Conservation (phyloP, 208 protist genomes). For the Wallacemonas collosoma region DNA sequence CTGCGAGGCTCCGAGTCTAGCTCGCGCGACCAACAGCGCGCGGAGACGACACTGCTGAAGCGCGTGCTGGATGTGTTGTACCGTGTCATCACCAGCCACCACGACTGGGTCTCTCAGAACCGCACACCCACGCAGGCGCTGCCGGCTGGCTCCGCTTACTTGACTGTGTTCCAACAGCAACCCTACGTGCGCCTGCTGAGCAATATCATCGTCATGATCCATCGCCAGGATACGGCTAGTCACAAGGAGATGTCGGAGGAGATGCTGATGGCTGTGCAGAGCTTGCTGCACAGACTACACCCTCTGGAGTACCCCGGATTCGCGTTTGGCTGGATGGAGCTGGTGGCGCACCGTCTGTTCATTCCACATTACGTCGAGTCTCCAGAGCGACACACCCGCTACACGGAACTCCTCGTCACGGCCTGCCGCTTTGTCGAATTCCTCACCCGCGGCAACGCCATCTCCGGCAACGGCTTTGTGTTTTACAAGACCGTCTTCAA, state of each 20-base stretch:
- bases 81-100: slow-evolving; percentile 73
- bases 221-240: slow-evolving; percentile 49
- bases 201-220: slow-evolving; percentile 91
- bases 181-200: slow-evolving; percentile 96
- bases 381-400: slow-evolving; percentile 50
- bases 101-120: slow-evolving; percentile 58
- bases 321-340: slow-evolving; percentile 98
- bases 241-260: slow-evolving; percentile 54
- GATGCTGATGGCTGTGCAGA: slow-evolving; percentile 89
- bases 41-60: slow-evolving; percentile 71
- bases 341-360: slow-evolving; percentile 97
- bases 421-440: slow-evolving; percentile 81
- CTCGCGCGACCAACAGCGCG: slow-evolving; percentile 29
- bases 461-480: slow-evolving; percentile 73
- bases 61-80: slow-evolving; percentile 77
- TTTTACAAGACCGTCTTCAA: slow-evolving; percentile 93
- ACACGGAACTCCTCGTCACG: slow-evolving; percentile 69
- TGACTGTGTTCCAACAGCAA: slow-evolving; percentile 96
- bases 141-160: slow-evolving; percentile 57
- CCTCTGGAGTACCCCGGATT: slow-evolving; percentile 96
- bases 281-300: slow-evolving; percentile 84
- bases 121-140: slow-evolving; percentile 38
- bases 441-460: slow-evolving; percentile 54
- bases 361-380: slow-evolving; percentile 96
- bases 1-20: slow-evolving; percentile 43